These are phyloP conservation scores for Yamadazyma kitorensis DNA, from an alignment of 805 yeast genomes.

Conservation along the genomic window DNA sequence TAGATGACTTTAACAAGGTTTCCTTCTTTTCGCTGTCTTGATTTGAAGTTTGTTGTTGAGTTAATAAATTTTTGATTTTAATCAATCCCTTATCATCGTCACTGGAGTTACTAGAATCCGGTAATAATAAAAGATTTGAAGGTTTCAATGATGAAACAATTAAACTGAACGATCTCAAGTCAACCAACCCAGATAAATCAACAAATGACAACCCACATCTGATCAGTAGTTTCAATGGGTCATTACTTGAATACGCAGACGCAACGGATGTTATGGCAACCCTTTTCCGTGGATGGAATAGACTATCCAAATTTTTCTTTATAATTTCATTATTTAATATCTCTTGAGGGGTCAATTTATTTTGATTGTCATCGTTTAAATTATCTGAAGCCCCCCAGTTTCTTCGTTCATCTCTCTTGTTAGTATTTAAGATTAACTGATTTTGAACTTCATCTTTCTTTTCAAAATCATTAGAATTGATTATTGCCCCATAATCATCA, in stretches of 20 bases:
- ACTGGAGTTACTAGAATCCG: slow-evolving; percentile 35
- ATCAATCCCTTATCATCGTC: slow-evolving; percentile 26
- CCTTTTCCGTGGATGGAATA: slow-evolving; percentile 51
- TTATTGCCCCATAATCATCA: slow-evolving; percentile 87
- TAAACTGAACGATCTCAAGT: slow-evolving; percentile 73
- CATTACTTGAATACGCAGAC: slow-evolving; percentile 17
- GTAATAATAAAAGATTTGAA: slow-evolving; percentile 58
- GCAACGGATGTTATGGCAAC: slow-evolving; percentile 18
- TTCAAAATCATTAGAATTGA: slow-evolving; percentile 63
- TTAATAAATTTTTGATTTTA: slow-evolving; percentile 25
- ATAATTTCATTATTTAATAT: slow-evolving; percentile 38
- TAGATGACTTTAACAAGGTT: slow-evolving; percentile 19
- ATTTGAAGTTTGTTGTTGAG: slow-evolving; percentile 29
- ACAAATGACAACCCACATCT: slow-evolving; percentile 73
- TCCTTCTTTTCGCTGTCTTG: slow-evolving; percentile 20
- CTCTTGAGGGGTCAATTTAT: slow-evolving; percentile 42
- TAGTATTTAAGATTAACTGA: slow-evolving; percentile 37
- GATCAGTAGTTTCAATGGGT: slow-evolving; percentile 26
- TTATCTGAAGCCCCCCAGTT: slow-evolving; percentile 22
- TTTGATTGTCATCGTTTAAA: slow-evolving; percentile 17
- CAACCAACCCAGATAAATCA: slow-evolving; percentile 83
- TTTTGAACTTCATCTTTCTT: slow-evolving; percentile 49
- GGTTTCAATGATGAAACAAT: slow-evolving; percentile 81
- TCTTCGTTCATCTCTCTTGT: slow-evolving; percentile 31
- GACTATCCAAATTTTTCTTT: slow-evolving; percentile 45